Evolutionary conservation across 106 monocot genomes (phyloP), one percentile per base, ranked within the genome.

Genomic region (Allium fistulosum): DNA sequence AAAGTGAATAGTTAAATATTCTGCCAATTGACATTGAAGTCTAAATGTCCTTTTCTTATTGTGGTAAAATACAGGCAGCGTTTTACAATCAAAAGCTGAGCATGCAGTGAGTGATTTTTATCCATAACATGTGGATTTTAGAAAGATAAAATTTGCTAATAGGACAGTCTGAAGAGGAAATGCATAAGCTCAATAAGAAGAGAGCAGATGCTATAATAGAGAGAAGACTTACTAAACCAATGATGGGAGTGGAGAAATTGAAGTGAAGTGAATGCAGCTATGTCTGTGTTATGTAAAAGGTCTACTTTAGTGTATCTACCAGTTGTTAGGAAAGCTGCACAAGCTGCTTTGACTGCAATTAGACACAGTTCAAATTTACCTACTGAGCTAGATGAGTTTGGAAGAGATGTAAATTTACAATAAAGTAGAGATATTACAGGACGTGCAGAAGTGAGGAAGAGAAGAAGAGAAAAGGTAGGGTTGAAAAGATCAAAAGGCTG

Each of bases 81-180:
- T 87, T 77, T 77, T 77, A 0, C 66, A 76, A 59, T 51, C 45
- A 37, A 80, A 65, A 74, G 12, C 59, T 57, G 66, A 76, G 72
- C 68, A 76, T 70, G 66, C 82, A 6, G 86, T 86, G 26, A 82
- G 86, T 79, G 49, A 68, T 49, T 17, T 65, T 4, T 26, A 18
- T 83, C 86, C 1, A 75, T 97, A 4, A 79, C 76, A 60, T 92
- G 91, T 69, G 89, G 88, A 65, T 97, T 97, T 72, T 79, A 92
- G 71, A 86, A 88, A 55, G 92, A 92, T 61, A 97, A 97, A 75
- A 84, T 4, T 81, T 80, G 12, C 84, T 76, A 17, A 86, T 97
- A 56, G 96, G 92, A 73, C 92, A 88, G 57, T 67, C 89, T 53
- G 96, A 92, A 66, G 96, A 97, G 55, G 88, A 89, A 71, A 88